These are phyloP conservation scores for Trypanosoma caninum DNA, from an alignment of 208 protist species.

Conservation along the genomic window DNA sequence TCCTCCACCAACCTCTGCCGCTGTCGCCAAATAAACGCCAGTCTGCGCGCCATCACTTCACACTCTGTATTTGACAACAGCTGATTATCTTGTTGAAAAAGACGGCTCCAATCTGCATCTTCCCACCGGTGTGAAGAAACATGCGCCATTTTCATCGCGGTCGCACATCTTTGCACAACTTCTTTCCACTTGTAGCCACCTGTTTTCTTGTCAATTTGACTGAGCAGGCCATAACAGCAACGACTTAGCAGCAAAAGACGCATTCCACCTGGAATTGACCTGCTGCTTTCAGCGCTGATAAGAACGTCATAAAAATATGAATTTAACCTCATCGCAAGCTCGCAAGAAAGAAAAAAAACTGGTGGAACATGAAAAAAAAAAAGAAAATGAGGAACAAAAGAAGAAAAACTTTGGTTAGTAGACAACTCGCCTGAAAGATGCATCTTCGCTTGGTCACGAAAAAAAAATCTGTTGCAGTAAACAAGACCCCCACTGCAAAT, in stretches of 20 bases:
- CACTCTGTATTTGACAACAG: background rate
- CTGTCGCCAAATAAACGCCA: constrained; percentile 14
- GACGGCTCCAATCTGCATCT: constrained; percentile 11
- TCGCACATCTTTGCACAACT: background rate
- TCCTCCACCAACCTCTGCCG: constrained; percentile 1
- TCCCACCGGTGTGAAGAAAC: background rate
- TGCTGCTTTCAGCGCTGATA: background rate
- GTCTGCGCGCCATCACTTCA: background rate
- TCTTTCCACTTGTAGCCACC: background rate
- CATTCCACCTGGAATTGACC: background rate
- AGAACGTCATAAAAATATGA: constrained; percentile 12
- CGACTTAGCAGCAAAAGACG: constrained; percentile 8
- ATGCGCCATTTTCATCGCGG: constrained; percentile 5
- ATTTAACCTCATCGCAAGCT: constrained; percentile 6
- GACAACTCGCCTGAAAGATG: background rate
- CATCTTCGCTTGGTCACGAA: background rate
- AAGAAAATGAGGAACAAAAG: too few species aligned
- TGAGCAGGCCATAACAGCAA: constrained; percentile 12
- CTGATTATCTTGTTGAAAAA: constrained; percentile 1
- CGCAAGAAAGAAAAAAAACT: constrained; percentile 22
- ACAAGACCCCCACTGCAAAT: background rate
- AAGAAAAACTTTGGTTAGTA: background rate
- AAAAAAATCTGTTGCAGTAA: background rate
- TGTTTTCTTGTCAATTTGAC: constrained; percentile 4
- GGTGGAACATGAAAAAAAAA: too few species aligned